Conservation (phyloP, 2,329 filamentous ascomycete species). For the Epichloe uncinata region DNA sequence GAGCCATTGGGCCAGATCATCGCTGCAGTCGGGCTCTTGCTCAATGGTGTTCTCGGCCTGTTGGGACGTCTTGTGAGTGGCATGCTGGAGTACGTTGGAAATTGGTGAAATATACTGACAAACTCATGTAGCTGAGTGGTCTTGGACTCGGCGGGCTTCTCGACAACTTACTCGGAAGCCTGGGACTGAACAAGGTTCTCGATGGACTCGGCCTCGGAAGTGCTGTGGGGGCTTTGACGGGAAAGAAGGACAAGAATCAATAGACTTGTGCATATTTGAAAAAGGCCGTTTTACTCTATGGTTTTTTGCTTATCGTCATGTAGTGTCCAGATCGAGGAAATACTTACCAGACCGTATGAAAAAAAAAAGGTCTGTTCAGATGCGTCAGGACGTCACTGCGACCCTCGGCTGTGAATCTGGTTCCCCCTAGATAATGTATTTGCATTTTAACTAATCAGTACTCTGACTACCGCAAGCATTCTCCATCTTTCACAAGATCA, state of each 20-base stretch:
- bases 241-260: conserved; percentile 26
- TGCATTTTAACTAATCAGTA: no score
- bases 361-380: no score
- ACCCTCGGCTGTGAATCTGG: no score
- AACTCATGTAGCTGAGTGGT: conserved; percentile 42
- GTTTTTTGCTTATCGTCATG: no score
- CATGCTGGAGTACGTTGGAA: background rate
- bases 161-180: conserved; percentile 62
- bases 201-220: conserved; percentile 54
- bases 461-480: no score
- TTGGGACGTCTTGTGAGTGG: conserved; percentile 55
- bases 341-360: no score
- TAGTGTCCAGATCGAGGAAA: no score
- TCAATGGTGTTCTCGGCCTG: conserved; percentile 72
- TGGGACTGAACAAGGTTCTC: conserved; percentile 65
- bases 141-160: conserved; percentile 73
- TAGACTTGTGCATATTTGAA: background rate
- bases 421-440: no score
- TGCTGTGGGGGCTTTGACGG: conserved; percentile 29
- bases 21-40: conserved; percentile 70
- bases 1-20: conserved; percentile 88
- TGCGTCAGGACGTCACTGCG: no score
- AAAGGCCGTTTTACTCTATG: no score
- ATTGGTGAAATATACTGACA: background rate
- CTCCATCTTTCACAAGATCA: no score